These are phyloP conservation scores for Apiotrichum laibachii DNA, from an alignment of 1,284 basidiomycete species.

Conservation along the genomic window DNA sequence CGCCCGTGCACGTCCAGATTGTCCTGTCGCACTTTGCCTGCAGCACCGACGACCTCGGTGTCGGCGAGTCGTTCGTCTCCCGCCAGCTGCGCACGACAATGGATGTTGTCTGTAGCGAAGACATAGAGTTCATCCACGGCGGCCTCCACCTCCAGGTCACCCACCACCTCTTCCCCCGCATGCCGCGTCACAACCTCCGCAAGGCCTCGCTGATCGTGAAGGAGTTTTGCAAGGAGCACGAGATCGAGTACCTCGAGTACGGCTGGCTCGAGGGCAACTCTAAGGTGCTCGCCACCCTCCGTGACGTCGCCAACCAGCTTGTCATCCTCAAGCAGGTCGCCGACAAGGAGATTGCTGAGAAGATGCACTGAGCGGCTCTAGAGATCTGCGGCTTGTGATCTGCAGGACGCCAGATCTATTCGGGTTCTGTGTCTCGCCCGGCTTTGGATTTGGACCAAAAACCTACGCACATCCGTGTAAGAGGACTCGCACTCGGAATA, in stretches of 20 bases:
- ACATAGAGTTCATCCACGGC: conserved; percentile 86
- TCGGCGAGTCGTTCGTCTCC: conserved; percentile 84
- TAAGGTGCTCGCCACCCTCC: conserved; percentile 46
- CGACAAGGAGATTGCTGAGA: conserved; percentile 44
- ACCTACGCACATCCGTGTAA: background rate
- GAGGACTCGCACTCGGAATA: too few species aligned
- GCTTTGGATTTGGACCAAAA: background rate
- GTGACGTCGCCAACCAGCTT: conserved; percentile 51
- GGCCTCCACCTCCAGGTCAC: conserved; percentile 92
- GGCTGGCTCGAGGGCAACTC: conserved; percentile 70
- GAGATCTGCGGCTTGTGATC: too few species aligned
- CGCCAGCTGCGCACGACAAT: conserved; percentile 94
- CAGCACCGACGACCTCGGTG: conserved; percentile 87
- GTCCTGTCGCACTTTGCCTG: conserved; percentile 97
- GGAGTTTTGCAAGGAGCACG: conserved; percentile 78
- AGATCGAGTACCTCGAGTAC: conserved; percentile 83
- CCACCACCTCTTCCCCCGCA: conserved; percentile 92
- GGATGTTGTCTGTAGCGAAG: conserved; percentile 83
- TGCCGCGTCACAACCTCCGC: conserved; percentile 89
- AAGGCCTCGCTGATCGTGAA: conserved; percentile 77
- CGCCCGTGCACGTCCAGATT: conserved; percentile 64
- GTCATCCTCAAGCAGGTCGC: conserved; percentile 49
- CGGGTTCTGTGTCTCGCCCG: too few species aligned
- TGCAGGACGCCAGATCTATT: too few species aligned
- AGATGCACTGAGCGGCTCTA: conserved; percentile 8